Conservation (phyloP, 208 protist species). For the Trypanosoma vivax region DNA sequence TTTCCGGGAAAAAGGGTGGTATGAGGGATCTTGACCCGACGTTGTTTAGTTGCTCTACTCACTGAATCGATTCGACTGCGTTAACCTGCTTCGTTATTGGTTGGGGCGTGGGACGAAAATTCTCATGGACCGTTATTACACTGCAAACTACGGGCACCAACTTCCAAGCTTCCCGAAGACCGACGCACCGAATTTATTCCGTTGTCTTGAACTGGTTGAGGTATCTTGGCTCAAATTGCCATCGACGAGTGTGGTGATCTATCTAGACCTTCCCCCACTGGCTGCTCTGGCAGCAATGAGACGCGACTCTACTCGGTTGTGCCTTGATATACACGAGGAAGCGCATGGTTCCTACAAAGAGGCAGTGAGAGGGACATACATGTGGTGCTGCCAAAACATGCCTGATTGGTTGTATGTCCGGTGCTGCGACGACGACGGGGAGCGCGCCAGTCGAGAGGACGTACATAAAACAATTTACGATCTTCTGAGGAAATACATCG, state of each 20-base stretch:
- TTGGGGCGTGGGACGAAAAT: constrained; percentile 46
- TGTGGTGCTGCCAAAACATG: constrained; percentile 76
- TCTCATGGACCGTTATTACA: constrained; percentile 88
- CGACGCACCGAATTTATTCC: constrained; percentile 55
- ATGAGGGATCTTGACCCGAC: constrained; percentile 68
- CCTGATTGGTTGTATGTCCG: constrained; percentile 45
- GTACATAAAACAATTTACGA: constrained; percentile 36
- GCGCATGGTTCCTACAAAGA: constrained; percentile 74
- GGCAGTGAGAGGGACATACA: constrained; percentile 58
- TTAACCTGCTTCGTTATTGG: constrained; percentile 61
- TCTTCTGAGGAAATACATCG: background rate
- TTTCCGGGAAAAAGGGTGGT: constrained; percentile 74
- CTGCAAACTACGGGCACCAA: constrained; percentile 89
- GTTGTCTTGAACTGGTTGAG: constrained; percentile 58
- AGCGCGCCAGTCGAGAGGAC: constrained; percentile 37
- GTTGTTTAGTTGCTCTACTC: constrained; percentile 88
- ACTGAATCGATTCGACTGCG: constrained; percentile 78
- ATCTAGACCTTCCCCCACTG: constrained; percentile 76
- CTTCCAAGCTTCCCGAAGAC: constrained; percentile 66
- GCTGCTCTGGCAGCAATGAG: constrained; percentile 68
- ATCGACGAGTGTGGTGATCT: constrained; percentile 57
- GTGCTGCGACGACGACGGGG: constrained; percentile 34
- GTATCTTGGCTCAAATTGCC: constrained; percentile 75
- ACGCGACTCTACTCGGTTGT: constrained; percentile 50
- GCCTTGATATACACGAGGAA: constrained; percentile 89